Conservation (phyloP, 176 grass and related monocot genomes). For the Zoysia pacifica region DNA sequence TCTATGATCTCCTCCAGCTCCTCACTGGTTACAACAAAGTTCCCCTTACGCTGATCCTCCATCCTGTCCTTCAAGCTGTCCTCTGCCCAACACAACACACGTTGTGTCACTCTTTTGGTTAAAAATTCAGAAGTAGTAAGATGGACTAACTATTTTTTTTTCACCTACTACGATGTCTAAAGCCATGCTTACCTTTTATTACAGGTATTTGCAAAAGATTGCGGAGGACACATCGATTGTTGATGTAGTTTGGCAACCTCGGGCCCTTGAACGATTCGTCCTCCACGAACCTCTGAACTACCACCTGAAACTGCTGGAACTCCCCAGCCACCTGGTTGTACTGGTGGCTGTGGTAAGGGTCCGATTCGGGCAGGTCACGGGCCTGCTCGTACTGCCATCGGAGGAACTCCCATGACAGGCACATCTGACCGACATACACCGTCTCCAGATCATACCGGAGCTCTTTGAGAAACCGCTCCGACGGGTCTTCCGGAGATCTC, state of each 20-base stretch:
- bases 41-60: conserved; percentile 80
- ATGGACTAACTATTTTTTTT: neutral
- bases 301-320: conserved; percentile 96
- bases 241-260: conserved; percentile 87
- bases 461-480: conserved; percentile 75
- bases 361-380: conserved; percentile 64
- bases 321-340: conserved; percentile 88
- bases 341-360: conserved; percentile 71
- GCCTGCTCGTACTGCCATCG: conserved; percentile 96
- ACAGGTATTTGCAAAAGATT: conserved; percentile 87
- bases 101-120: neutral
- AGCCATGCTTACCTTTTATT: conserved; percentile 64
- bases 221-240: conserved; percentile 67
- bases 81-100: conserved; percentile 51
- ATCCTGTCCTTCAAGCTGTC: conserved; percentile 78
- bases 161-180: neutral
- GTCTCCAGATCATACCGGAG: conserved; percentile 78
- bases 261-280: conserved; percentile 87
- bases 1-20: conserved; percentile 80
- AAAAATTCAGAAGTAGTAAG: neutral
- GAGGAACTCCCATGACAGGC: conserved; percentile 96
- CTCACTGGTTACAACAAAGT: conserved; percentile 64
- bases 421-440: conserved; percentile 93
- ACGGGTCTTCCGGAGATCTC: conserved; percentile 55
- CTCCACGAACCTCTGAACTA: conserved; percentile 81